phyloP scores from a whole-genome alignment of 495 filamentous ascomycete species.

The Penicillium egyptiacum region DNA sequence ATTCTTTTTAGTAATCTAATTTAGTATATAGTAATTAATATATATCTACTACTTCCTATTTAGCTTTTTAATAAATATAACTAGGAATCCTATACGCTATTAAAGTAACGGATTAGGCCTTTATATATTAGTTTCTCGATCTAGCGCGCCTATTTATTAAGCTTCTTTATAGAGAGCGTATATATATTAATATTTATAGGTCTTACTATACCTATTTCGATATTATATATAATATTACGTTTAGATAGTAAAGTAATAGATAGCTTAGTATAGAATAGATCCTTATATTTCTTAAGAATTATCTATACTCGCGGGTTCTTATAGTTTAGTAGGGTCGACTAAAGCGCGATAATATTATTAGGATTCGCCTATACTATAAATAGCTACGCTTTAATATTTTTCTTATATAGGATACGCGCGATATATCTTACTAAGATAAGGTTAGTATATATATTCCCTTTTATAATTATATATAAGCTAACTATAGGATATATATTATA shows the following conservation, averaged over 20 bases:
- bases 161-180: background rate
- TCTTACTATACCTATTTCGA: background rate
- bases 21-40: background rate
- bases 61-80: background rate
- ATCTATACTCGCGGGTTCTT: no score
- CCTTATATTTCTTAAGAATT: background rate
- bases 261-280: background rate
- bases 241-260: background rate
- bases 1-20: background rate
- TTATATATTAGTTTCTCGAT: background rate
- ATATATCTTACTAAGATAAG: no score
- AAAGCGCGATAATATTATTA: fast-evolving
- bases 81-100: background rate
- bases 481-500: no score
- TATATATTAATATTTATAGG: background rate
- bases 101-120: background rate
- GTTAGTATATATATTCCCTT: no score
- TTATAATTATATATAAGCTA: no score
- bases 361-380: no score
- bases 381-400: no score
- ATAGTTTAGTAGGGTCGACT: no score
- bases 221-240: background rate
- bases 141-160: background rate
- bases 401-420: no score
- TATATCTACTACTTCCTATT: background rate